Percentiles rank a stretch among this genome's conserved stretches.
Conservation (phyloP, 1,284 basidiomycete species). For the Cutaneotrichosporon dermatis region DNA sequence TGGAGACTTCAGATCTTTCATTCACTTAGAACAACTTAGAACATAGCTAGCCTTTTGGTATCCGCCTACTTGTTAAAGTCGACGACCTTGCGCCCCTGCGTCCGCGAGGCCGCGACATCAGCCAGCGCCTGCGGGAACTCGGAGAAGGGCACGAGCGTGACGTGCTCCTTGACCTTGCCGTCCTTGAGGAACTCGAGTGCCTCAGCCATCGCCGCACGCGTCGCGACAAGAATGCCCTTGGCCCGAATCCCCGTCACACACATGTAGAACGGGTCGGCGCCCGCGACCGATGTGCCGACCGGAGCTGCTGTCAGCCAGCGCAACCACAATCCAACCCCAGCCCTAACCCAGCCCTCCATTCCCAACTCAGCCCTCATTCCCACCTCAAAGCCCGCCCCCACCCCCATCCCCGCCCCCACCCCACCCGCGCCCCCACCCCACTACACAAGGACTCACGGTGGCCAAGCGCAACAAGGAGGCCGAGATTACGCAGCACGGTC, state of each 20-base stretch:
- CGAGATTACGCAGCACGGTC: conserved; percentile 10
- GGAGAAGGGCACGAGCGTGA: conserved; percentile 13
- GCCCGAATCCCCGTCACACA: conserved; percentile 48
- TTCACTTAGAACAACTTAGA: too few relatives aligned
- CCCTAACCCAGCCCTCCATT: too few relatives aligned
- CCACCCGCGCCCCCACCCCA: too few relatives aligned
- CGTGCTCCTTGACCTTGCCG: conserved; percentile 23
- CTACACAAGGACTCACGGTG: conserved; percentile 1
- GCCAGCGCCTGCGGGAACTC: conserved; percentile 17
- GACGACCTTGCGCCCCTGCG: conserved; percentile 18
- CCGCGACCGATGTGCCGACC: conserved; percentile 34
- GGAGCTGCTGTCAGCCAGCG: not conserved
- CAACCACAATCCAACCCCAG: too few relatives aligned
- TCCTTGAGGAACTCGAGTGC: conserved; percentile 13
- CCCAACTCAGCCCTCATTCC: too few relatives aligned
- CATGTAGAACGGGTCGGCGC: conserved; percentile 32
- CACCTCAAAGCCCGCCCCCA: too few relatives aligned
- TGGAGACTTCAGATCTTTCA: too few relatives aligned
- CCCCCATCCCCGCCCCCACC: too few relatives aligned
- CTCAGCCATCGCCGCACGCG: conserved; percentile 17
- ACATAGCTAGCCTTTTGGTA: too few relatives aligned
- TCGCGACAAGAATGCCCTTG: conserved; percentile 39
- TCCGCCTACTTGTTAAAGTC: conserved; percentile 45
- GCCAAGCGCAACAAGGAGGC: conserved; percentile 15
- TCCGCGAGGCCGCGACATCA: conserved; percentile 12